phyloP scores from a whole-genome alignment of 2,329 filamentous ascomycete genomes.

The Cytospora paraplurivora region DNA sequence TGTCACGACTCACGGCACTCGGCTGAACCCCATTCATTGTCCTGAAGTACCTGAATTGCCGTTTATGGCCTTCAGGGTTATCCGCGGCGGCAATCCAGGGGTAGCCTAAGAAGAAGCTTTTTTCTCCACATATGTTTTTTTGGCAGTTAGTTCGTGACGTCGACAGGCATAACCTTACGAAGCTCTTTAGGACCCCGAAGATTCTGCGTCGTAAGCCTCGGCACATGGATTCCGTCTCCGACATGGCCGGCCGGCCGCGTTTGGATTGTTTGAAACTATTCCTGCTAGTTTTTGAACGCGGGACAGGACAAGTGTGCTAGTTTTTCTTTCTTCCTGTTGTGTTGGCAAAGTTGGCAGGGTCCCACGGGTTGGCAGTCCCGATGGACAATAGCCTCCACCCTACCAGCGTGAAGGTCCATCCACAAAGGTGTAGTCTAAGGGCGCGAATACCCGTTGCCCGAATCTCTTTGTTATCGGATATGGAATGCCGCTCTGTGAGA shows the following conservation, averaged over 20 bases:
- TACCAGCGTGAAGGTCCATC: not conserved
- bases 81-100: conserved; percentile 1
- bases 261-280: not conserved
- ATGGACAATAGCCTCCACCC: not conserved
- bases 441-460: not conserved
- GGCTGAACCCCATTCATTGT: not conserved
- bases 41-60: not conserved
- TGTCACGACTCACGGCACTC: conserved; percentile 1
- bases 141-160: not conserved
- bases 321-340: not conserved
- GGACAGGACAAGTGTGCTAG: not conserved
- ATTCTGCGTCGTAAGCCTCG: not conserved
- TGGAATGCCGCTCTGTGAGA: not conserved
- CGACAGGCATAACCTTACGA: not conserved
- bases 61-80: not conserved
- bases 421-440: not conserved
- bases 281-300: conserved; percentile 1
- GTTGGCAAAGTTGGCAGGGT: not conserved
- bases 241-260: not conserved
- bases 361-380: not conserved
- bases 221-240: not conserved
- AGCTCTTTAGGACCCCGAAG: not conserved
- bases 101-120: not conserved
- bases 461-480: not conserved
- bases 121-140: not conserved